Conservation (phyloP, 2,329 filamentous ascomycete genomes). For the Arthrinium puccinioides region DNA sequence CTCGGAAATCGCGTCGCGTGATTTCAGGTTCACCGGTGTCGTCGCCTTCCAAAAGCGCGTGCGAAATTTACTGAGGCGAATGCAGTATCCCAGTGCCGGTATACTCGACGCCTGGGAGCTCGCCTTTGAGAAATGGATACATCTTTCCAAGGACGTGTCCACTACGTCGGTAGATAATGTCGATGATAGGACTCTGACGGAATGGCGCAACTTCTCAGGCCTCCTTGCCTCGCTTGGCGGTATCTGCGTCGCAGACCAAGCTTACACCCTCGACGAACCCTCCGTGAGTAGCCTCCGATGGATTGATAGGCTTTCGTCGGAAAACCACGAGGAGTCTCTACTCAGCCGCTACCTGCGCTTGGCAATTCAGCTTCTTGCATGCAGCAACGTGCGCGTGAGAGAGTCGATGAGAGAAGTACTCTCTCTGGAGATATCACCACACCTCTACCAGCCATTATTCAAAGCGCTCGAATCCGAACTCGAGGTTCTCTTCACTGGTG, state of each 20-base stretch:
- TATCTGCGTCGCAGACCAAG: conserved; percentile 55
- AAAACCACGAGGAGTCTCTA: conserved; percentile 53
- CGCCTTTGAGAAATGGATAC: conserved; percentile 58
- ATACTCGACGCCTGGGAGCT: conserved; percentile 61
- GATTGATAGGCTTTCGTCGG: conserved; percentile 55
- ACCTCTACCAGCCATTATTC: conserved; percentile 56
- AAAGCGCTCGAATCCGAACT: conserved; percentile 59
- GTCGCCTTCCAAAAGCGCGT: conserved; percentile 65
- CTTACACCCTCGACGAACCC: conserved; percentile 49
- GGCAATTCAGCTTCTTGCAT: conserved; percentile 59
- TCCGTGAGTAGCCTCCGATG: conserved; percentile 50
- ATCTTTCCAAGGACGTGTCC: conserved; percentile 56
- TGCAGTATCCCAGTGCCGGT: conserved; percentile 57
- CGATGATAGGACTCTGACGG: conserved; percentile 48
- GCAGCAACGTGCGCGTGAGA: conserved; percentile 55
- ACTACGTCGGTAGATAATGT: conserved; percentile 41
- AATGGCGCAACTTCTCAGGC: conserved; percentile 64
- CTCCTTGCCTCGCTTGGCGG: conserved; percentile 62
- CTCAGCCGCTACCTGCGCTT: conserved; percentile 53
- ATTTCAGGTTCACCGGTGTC: conserved; percentile 59
- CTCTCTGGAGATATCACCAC: conserved; percentile 55
- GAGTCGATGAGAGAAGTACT: conserved; percentile 62
- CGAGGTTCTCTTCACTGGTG: conserved; percentile 53
- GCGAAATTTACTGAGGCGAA: conserved; percentile 49
- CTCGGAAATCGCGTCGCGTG: conserved; percentile 53